Percentiles rank a stretch among this genome's conserved stretches.
These are phyloP conservation scores for Adansonia madagascariensis DNA, from an alignment of 441 rosid genomes.

Conservation along the genomic window DNA sequence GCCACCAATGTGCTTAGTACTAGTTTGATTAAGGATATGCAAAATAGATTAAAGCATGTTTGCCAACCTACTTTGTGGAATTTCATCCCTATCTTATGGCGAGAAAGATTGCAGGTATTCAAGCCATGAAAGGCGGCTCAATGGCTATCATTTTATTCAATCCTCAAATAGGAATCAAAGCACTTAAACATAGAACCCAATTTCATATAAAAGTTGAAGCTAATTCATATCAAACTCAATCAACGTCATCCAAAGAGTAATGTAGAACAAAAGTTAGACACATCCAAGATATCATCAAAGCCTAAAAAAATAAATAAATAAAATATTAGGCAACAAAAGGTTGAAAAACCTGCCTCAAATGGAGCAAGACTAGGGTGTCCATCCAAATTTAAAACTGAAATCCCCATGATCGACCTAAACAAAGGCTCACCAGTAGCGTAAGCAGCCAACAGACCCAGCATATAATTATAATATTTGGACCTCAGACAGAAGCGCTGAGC, in stretches of 20 bases:
- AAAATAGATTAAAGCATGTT: not conserved
- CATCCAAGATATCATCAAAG: not conserved
- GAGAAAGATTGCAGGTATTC: not conserved
- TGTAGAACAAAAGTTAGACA: not conserved
- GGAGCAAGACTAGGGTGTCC: slow-evolving; percentile 66
- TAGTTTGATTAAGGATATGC: not conserved
- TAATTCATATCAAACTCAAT: not conserved
- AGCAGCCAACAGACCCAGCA: slow-evolving; percentile 64
- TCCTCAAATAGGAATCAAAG: slow-evolving; percentile 1
- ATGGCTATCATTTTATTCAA: not conserved
- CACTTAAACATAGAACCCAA: not conserved
- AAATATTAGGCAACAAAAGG: not conserved
- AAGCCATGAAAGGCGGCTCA: not conserved
- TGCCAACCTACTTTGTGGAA: not conserved
- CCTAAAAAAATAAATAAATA: slow-evolving; percentile 21
- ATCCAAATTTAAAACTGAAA: slow-evolving; percentile 66
- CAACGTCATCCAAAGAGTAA: not conserved
- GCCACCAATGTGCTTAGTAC: not conserved
- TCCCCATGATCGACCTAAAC: slow-evolving; percentile 58
- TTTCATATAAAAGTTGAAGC: slow-evolving; percentile 3
- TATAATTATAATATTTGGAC: slow-evolving; percentile 57
- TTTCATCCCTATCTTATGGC: not conserved
- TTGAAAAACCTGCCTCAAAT: slow-evolving; percentile 61
- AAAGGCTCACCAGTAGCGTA: slow-evolving; percentile 77
- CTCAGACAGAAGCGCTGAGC: slow-evolving; percentile 63